phyloP scores from a whole-genome alignment of 2,329 filamentous ascomycete genomes.

The Metarhizium anisopliae region DNA sequence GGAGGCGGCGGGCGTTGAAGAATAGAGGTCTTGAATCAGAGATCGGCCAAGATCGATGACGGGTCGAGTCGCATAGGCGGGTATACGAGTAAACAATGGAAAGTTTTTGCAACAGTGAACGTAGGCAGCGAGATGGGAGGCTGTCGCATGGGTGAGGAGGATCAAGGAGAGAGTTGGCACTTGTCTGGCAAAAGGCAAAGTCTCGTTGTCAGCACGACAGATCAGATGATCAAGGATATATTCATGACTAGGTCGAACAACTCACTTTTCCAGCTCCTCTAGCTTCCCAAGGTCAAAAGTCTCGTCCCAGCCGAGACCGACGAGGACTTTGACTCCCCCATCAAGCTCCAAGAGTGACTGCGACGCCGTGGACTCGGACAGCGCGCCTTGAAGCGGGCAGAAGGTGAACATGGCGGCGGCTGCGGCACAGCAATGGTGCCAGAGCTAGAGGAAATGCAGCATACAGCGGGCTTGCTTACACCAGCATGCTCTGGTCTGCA shows the following conservation, averaged over 20 bases:
- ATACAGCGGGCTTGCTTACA: background rate
- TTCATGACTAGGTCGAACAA: constrained; percentile 4
- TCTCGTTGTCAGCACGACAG: constrained; percentile 10
- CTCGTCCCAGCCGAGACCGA: constrained; percentile 96
- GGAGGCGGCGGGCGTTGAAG: constrained; percentile 78
- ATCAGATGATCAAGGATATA: background rate
- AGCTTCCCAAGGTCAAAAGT: constrained; percentile 76
- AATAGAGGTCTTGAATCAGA: constrained; percentile 83
- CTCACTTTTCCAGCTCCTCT: constrained; percentile 80
- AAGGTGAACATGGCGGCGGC: constrained; percentile 79
- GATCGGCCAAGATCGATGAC: constrained; percentile 90
- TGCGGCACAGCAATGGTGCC: constrained; percentile 1
- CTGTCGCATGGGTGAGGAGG: constrained; percentile 88
- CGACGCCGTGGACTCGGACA: constrained; percentile 76
- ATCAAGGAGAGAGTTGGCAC: constrained; percentile 87
- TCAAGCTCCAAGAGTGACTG: constrained; percentile 96
- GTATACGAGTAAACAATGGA: constrained; percentile 82
- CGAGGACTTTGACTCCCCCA: constrained; percentile 87
- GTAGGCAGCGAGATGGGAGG: constrained; percentile 84
- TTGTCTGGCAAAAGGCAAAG: constrained; percentile 46
- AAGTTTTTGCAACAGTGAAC: constrained; percentile 97
- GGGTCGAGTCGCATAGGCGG: constrained; percentile 87
- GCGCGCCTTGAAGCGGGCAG: constrained; percentile 82
- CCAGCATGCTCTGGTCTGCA: background rate
- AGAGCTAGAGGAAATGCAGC: background rate